phyloP scores from a whole-genome alignment of 2,329 filamentous ascomycete genomes.

The Colletotrichum ledebouriae region DNA sequence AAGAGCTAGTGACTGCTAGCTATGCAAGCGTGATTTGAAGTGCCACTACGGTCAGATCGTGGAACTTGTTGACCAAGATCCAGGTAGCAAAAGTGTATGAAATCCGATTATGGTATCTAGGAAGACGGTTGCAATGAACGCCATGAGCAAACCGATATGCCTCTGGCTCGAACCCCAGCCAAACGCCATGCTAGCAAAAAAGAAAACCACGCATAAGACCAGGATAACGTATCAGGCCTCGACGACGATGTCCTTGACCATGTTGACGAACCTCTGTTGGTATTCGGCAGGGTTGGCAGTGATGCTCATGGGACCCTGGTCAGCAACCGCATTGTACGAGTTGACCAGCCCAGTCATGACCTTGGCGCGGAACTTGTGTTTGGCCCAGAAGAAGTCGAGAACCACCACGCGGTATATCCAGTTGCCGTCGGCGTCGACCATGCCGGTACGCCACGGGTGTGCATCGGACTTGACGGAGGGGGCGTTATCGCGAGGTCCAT shows the following conservation, averaged over 20 bases:
- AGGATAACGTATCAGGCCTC: conserved; percentile 47
- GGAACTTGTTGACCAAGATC: no score
- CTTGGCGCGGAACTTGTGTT: conserved; percentile 76
- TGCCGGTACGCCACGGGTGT: conserved; percentile 70
- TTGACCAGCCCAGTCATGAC: conserved; percentile 76
- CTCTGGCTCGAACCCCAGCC: no score
- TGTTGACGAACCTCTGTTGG: conserved; percentile 64
- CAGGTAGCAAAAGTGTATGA: no score
- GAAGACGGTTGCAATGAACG: no score
- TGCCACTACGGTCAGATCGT: no score
- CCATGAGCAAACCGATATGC: no score
- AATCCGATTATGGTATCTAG: no score
- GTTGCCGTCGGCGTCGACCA: conserved; percentile 71
- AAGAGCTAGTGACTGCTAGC: no score
- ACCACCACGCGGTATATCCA: conserved; percentile 77
- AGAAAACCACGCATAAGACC: no score
- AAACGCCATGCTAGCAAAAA: no score
- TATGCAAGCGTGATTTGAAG: no score
- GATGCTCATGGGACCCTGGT: conserved; percentile 80
- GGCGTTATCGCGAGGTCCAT: conserved; percentile 53
- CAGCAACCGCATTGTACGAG: conserved; percentile 72
- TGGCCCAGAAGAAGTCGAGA: conserved; percentile 85
- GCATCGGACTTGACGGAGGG: conserved; percentile 53
- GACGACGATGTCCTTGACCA: conserved; percentile 60
- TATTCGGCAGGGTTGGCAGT: conserved; percentile 79